phyloP scores from a whole-genome alignment of 768 basidiomycete species.

The Pleurotus eryngii region DNA sequence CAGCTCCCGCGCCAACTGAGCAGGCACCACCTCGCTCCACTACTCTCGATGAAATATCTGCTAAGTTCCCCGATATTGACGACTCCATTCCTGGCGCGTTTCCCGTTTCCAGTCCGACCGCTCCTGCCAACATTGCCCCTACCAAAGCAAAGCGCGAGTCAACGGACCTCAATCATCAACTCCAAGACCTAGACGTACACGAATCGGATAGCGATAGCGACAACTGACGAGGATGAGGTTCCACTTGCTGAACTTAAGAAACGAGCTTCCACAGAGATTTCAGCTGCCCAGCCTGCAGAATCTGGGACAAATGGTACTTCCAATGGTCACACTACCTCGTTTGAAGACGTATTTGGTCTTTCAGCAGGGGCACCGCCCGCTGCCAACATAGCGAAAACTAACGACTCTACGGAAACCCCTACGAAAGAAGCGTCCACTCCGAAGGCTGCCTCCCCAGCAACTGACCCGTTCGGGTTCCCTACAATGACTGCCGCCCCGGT shows the following conservation, averaged over 20 bases:
- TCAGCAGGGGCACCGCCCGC: constrained; percentile 20
- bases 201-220: constrained; percentile 39
- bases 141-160: constrained; percentile 21
- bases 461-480: constrained; percentile 6
- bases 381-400: constrained; percentile 7
- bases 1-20: constrained; percentile 4
- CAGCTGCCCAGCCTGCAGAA: constrained; percentile 9
- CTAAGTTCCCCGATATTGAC: constrained; percentile 7
- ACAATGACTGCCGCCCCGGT: constrained; percentile 9
- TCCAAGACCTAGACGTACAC: constrained; percentile 56
- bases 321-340: constrained; percentile 27
- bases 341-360: constrained; percentile 58
- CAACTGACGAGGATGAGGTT: constrained; percentile 44
- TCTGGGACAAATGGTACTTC: constrained; percentile 10
- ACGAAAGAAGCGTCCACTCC: constrained; percentile 18
- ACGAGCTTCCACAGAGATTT: constrained; percentile 11
- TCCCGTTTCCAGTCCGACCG: constrained; percentile 13
- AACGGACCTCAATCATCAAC: constrained; percentile 49
- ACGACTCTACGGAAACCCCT: neutral
- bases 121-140: neutral
- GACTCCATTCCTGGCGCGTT: constrained; percentile 1
- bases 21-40: neutral
- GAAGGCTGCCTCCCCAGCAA: constrained; percentile 18
- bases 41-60: neutral
- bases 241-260: constrained; percentile 33